These are phyloP conservation scores for Globisporangium acanthophoron DNA, from an alignment of 352 stramenopile species.

Conservation along the genomic window DNA sequence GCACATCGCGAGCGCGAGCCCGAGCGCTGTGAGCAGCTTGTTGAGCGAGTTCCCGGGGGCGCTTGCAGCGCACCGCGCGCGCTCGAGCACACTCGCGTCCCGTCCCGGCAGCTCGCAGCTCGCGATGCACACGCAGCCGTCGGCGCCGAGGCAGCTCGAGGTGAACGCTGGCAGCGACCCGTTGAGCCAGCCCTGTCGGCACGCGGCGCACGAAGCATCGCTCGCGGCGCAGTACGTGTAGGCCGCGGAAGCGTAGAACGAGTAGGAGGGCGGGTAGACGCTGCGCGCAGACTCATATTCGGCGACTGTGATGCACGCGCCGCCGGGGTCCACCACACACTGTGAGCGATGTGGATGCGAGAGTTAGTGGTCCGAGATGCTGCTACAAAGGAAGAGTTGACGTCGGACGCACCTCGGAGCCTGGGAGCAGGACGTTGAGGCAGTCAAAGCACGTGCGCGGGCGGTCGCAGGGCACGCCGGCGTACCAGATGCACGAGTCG, in stretches of 20 bases:
- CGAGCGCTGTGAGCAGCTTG: conserved; percentile 8
- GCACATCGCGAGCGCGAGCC: conserved; percentile 6
- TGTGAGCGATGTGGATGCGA: background rate
- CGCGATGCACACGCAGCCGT: conserved; percentile 16
- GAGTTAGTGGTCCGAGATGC: no score
- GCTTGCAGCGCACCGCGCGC: background rate
- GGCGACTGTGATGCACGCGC: conserved; percentile 26
- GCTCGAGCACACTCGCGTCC: conserved; percentile 17
- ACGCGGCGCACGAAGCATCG: conserved; percentile 24
- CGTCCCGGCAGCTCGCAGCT: conserved; percentile 25
- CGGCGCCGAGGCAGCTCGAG: conserved; percentile 24
- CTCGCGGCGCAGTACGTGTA: conserved; percentile 29
- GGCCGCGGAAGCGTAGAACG: conserved; percentile 26
- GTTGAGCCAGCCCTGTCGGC: conserved; percentile 17
- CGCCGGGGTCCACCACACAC: conserved; percentile 28
- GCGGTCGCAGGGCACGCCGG: conserved; percentile 6
- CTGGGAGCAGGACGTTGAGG: conserved; percentile 25
- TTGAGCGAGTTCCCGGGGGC: background rate
- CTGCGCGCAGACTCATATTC: conserved; percentile 26
- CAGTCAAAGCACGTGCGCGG: conserved; percentile 27
- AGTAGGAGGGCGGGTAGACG: conserved; percentile 26
- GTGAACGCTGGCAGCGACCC: conserved; percentile 10
- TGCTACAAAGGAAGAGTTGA: background rate
- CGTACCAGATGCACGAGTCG: conserved; percentile 23
- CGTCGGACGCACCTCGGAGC: conserved; percentile 10